Percentiles rank a stretch among this genome's conserved stretches.
Conservation (phyloP, 176 grass and related monocot genomes). For the Oryza longistaminata region DNA sequence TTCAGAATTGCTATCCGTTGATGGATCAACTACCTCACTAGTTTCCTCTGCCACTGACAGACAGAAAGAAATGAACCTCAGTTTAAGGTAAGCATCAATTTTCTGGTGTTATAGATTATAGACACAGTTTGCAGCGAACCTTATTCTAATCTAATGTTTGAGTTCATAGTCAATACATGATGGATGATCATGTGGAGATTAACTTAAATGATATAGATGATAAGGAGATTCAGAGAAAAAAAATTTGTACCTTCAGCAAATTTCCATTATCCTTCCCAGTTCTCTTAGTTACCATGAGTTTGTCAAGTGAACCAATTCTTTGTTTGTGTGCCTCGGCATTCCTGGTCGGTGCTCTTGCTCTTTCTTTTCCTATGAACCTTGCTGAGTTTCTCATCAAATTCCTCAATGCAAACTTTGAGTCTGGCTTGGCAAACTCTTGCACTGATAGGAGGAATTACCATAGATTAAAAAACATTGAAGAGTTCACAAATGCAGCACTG, state of each 20-base stretch:
- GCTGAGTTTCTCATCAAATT: constrained; percentile 93
- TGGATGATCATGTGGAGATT: not conserved
- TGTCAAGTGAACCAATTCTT: constrained; percentile 62
- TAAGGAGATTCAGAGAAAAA: constrained; percentile 25
- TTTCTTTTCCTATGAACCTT: constrained; percentile 89
- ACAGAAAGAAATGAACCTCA: constrained; percentile 1
- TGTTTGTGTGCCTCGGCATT: constrained; percentile 81
- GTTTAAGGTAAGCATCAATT: not conserved
- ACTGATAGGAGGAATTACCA: constrained; percentile 52
- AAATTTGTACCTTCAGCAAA: constrained; percentile 47
- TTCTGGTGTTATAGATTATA: constrained; percentile 4
- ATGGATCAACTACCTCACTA: constrained; percentile 61
- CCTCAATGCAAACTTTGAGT: constrained; percentile 86
- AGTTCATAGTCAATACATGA: constrained; percentile 4
- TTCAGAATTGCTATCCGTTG: constrained; percentile 30
- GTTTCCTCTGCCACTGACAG: constrained; percentile 49
- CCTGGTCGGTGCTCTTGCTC: constrained; percentile 79
- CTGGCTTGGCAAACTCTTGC: constrained; percentile 90
- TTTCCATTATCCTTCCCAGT: constrained; percentile 25
- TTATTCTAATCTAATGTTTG: not conserved
- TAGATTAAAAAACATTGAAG: constrained; percentile 29
- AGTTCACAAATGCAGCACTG: constrained; percentile 1
- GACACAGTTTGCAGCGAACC: not conserved
- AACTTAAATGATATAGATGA: not conserved
- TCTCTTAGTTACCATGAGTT: constrained; percentile 45